Evolutionary conservation across 2,329 filamentous ascomycete species (phyloP).

Genomic region (Macrophomina tecta): DNA sequence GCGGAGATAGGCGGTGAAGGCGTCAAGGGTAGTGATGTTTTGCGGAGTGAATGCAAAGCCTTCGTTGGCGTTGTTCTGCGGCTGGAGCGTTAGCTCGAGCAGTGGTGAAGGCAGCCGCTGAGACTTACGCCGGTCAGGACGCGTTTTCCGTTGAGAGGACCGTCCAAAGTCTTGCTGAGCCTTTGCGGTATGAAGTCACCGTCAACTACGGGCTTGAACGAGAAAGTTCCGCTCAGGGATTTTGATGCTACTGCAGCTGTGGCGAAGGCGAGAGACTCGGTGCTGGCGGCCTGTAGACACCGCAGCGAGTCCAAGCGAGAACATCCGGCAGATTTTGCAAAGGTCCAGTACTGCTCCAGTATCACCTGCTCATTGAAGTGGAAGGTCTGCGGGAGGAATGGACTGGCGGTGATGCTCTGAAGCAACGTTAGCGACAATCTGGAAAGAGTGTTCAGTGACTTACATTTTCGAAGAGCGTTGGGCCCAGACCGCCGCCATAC

Average conservation of each 20-base stretch:
- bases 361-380: conserved; percentile 57
- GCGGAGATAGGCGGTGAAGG: conserved; percentile 53
- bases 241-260: conserved; percentile 57
- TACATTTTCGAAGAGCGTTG: conserved; percentile 45
- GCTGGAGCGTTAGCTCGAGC: conserved; percentile 42
- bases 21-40: conserved; percentile 50
- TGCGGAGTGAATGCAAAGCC: conserved; percentile 53
- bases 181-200: conserved; percentile 56
- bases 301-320: conserved; percentile 39
- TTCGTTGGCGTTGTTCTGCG: conserved; percentile 54
- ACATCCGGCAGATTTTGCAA: conserved; percentile 58
- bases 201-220: conserved; percentile 67
- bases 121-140: conserved; percentile 40
- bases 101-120: not conserved
- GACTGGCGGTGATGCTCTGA: conserved; percentile 40
- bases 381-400: conserved; percentile 67
- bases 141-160: conserved; percentile 47
- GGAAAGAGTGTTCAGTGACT: conserved; percentile 19
- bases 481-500: conserved; percentile 40
- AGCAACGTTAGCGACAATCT: fast-evolving
- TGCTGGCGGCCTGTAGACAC: conserved; percentile 61
- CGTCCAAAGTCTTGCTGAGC: conserved; percentile 47
- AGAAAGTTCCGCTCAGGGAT: conserved; percentile 63
- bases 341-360: conserved; percentile 56
- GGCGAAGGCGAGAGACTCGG: conserved; percentile 60